Evolutionary conservation across 2,329 filamentous ascomycete genomes (phyloP).

Genomic region (Colletotrichum sp.): DNA sequence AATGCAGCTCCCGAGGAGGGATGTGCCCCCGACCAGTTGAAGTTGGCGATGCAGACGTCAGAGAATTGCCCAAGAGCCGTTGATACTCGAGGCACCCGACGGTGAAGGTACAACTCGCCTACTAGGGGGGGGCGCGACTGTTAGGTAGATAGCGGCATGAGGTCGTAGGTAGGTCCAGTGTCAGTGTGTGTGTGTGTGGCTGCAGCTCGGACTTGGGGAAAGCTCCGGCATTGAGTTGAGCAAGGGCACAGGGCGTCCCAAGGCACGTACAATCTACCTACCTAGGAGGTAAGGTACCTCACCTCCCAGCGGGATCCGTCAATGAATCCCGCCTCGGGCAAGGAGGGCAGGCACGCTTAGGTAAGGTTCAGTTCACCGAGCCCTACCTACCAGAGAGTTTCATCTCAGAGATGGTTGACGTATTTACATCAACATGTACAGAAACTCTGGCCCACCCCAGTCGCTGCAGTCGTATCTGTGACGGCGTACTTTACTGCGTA

Average conservation of each 20-base stretch:
- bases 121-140: background rate
- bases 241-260: background rate
- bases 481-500: background rate
- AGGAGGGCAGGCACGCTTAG: background rate
- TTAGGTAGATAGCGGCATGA: background rate
- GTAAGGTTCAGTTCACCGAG: background rate
- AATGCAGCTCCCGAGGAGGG: background rate
- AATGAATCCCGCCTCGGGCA: background rate
- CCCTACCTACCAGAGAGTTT: background rate
- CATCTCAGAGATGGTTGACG: background rate
- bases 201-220: conserved; percentile 13
- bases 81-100: background rate
- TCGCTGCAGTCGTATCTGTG: too few species aligned
- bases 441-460: background rate
- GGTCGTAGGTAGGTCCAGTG: background rate
- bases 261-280: background rate
- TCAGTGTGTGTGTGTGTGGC: background rate
- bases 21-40: background rate
- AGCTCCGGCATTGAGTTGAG: background rate
- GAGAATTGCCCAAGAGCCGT: background rate
- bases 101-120: background rate
- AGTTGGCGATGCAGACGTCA: background rate
- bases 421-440: background rate
- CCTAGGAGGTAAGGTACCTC: background rate
- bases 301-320: conserved; percentile 8